Base-by-base conservation (phyloP, 148 eudicot species). In the Limonium bicolor region DNA sequence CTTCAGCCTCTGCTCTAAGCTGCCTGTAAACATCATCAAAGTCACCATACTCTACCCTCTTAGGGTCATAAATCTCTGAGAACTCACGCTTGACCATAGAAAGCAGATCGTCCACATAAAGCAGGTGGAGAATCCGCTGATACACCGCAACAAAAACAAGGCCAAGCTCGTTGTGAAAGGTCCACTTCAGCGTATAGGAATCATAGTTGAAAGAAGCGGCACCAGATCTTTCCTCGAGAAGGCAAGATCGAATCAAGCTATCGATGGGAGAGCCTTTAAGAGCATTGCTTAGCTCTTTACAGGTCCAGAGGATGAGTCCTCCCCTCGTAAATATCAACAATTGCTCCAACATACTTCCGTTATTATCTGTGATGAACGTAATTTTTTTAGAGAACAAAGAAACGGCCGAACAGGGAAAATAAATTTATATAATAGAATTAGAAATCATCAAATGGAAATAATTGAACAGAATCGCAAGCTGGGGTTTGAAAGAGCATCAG, bases 251-350 rank as follows among this genome's bases (percentile, higher is more conserved):
- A 33, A 92, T 92, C 72, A 92, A 63, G 32, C 88, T 73, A 33
- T 92, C 95, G 33, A 90, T 84, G 1, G 99, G 99, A 0, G 99
- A 92, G 1, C 99, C 95, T 64, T 73, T 78, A 3, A 92, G 67
- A 27, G 88, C 99, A 60, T 85, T 74, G 20, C 93, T 78, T 8
- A 92, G 71, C 65, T 92, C 95, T 18, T 74, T 85, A 61, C 95
- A 92, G 0, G 95, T 76, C 99, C 99, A 85, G 58, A 92, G 94
- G 68, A 92, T 73, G 48, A 92, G 53, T n/a, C 99, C 99, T 61
- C 99, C 99, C 65, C 99, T 75, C 0, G 94, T 92, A 36, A 92
- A 92, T 50, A 92, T 85, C 38, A 92, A 69, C 37, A 92, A 64
- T 56, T 92, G 95, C 63, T 85, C 95, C 62, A 92, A 78, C 99